phyloP scores from a whole-genome alignment of 2,329 filamentous ascomycete genomes.

The Fusarium tjaetaba region DNA sequence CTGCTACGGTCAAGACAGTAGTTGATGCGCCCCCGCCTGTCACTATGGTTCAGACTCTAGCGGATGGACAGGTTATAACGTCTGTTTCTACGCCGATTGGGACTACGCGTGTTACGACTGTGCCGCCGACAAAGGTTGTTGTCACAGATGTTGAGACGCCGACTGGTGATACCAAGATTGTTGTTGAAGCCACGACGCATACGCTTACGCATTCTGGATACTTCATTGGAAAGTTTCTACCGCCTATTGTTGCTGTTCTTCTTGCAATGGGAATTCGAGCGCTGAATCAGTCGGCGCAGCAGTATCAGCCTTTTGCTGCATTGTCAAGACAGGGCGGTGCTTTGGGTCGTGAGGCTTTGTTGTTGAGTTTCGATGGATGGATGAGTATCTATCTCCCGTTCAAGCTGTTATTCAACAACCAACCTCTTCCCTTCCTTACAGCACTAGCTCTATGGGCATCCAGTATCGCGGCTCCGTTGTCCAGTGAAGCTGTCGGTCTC shows the following conservation, averaged over 20 bases:
- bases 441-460: slow-evolving; percentile 19
- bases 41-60: slow-evolving; percentile 18
- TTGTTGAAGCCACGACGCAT: slow-evolving; percentile 27
- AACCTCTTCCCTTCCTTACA: slow-evolving; percentile 45
- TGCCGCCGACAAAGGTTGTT: slow-evolving; percentile 25
- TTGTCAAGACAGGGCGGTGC: slow-evolving; percentile 52
- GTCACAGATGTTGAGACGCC: slow-evolving; percentile 23
- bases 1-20: slow-evolving; percentile 27
- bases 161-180: slow-evolving; percentile 12
- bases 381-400: slow-evolving; percentile 50
- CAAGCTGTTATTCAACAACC: slow-evolving; percentile 47
- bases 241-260: slow-evolving; percentile 52
- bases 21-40: slow-evolving; percentile 15
- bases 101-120: slow-evolving; percentile 24
- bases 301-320: slow-evolving; percentile 57
- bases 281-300: slow-evolving; percentile 52
- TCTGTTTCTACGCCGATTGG: slow-evolving; percentile 15
- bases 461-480: slow-evolving; percentile 23
- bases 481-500: slow-evolving; percentile 36
- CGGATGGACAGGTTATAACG: slow-evolving; percentile 24
- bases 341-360: slow-evolving; percentile 53
- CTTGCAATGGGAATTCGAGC: slow-evolving; percentile 53
- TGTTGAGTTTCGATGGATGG: slow-evolving; percentile 52
- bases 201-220: slow-evolving; percentile 41
- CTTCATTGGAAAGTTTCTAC: slow-evolving; percentile 55